Conservation (phyloP, 1,284 basidiomycete species). For the Sanguinoderma infundibulare region DNA sequence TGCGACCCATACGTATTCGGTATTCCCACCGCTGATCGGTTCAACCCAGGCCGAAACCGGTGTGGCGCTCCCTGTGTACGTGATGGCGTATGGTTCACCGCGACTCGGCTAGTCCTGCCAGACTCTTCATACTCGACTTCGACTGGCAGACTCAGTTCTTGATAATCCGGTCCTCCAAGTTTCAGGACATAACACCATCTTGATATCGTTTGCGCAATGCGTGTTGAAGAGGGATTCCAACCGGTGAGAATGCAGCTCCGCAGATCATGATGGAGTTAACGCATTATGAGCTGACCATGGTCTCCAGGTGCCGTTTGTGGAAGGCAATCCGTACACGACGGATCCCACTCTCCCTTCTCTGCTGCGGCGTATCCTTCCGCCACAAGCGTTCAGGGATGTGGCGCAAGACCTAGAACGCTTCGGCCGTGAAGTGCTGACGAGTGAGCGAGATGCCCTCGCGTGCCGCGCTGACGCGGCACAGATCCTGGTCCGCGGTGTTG, state of each 20-base stretch:
- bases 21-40: neutral
- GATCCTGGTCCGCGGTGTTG: too few relatives aligned
- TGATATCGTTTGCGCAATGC: conserved; percentile 46
- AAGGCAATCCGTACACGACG: conserved; percentile 62
- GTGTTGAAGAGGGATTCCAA: conserved; percentile 69
- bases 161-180: neutral
- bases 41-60: too few relatives aligned
- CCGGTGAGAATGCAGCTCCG: conserved; percentile 42
- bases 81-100: too few relatives aligned
- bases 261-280: neutral
- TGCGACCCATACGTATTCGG: too few relatives aligned
- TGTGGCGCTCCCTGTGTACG: too few relatives aligned
- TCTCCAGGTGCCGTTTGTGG: conserved; percentile 41
- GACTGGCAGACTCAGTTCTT: neutral
- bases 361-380: conserved; percentile 58
- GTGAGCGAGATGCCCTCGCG: conserved; percentile 41
- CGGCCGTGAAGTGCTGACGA: conserved; percentile 56
- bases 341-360: conserved; percentile 64
- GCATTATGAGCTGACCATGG: neutral
- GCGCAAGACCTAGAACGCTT: conserved; percentile 58
- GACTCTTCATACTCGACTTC: too few relatives aligned
- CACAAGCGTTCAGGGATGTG: conserved; percentile 45
- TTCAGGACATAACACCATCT: neutral
- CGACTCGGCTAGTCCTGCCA: too few relatives aligned
- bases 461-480: too few relatives aligned